A percentile compares a stretch with the other conserved stretches of the same genome.
These are phyloP conservation scores for Cutaneotrichosporon arboriforme DNA, from an alignment of 1,284 basidiomycete genomes.

Conservation along the genomic window DNA sequence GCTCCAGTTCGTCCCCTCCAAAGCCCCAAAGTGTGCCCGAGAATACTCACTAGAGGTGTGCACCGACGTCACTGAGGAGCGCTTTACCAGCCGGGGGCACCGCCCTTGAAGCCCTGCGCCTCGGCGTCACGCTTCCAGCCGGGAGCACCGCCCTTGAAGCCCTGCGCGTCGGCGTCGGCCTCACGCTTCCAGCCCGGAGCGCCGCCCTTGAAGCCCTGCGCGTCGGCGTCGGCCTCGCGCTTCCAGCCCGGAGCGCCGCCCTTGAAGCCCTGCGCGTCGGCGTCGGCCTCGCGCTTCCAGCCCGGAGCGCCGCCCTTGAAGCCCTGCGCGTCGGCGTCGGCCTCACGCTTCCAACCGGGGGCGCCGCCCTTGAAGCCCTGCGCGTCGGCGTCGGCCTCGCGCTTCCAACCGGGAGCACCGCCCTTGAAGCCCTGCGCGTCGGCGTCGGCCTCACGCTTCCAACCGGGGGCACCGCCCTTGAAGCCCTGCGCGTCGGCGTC, in stretches of 20 bases:
- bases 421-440: constrained; percentile 9
- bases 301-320: background rate
- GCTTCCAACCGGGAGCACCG: constrained; percentile 11
- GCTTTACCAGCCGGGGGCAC: too few species aligned
- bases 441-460: constrained; percentile 25
- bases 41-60: too few species aligned
- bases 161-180: constrained; percentile 20
- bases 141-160: background rate
- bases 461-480: constrained; percentile 4
- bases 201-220: constrained; percentile 5
- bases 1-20: too few species aligned
- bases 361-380: background rate
- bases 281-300: background rate
- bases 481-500: constrained; percentile 11
- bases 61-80: too few species aligned
- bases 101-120: too few species aligned
- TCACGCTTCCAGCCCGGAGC: constrained; percentile 20
- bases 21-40: too few species aligned
- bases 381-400: constrained; percentile 13
- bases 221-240: constrained; percentile 9
- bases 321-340: background rate
- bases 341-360: background rate
- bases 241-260: background rate
- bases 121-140: too few species aligned
- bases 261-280: background rate